A percentile compares a stretch with the other conserved stretches of the same genome.
phyloP scores from a whole-genome alignment of 1,284 basidiomycete genomes.

The Ustilago shanxiensis region DNA sequence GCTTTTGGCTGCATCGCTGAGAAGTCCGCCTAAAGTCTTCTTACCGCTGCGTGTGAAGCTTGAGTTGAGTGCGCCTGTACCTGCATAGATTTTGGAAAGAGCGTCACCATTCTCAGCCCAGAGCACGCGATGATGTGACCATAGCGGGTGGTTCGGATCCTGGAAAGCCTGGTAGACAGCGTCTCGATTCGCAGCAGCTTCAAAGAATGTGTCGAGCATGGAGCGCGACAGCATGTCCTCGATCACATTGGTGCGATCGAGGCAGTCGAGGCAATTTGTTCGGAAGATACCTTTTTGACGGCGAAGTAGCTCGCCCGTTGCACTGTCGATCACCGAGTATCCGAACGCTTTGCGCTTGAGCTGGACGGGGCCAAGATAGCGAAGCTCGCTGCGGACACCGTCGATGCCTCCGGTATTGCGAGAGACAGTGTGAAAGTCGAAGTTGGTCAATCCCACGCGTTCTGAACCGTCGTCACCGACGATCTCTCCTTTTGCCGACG shows the following conservation, averaged over 20 bases:
- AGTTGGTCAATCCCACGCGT: slow-evolving; percentile 78
- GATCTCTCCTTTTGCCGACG: slow-evolving; percentile 10
- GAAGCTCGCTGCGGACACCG: slow-evolving; percentile 81
- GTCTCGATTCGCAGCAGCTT: slow-evolving; percentile 36
- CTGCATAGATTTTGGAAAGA: slow-evolving; percentile 85
- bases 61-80: slow-evolving; percentile 95
- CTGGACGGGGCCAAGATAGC: slow-evolving; percentile 71
- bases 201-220: slow-evolving; percentile 57
- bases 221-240: slow-evolving; percentile 76
- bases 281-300: slow-evolving; percentile 88
- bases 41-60: slow-evolving; percentile 94
- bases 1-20: slow-evolving; percentile 97
- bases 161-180: slow-evolving; percentile 35
- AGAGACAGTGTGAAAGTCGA: slow-evolving; percentile 92
- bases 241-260: slow-evolving; percentile 98
- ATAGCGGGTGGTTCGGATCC: slow-evolving; percentile 74
- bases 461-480: slow-evolving; percentile 47
- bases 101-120: slow-evolving; percentile 78
- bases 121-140: slow-evolving; percentile 88
- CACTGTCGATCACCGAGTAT: slow-evolving; percentile 77
- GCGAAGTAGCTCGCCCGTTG: slow-evolving; percentile 71
- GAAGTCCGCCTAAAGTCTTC: slow-evolving; percentile 75
- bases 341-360: slow-evolving; percentile 82
- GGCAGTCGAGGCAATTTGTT: slow-evolving; percentile 94
- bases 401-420: slow-evolving; percentile 85